Base-by-base conservation (phyloP, 306 rosid genomes). In the Carpinus viminea region DNA sequence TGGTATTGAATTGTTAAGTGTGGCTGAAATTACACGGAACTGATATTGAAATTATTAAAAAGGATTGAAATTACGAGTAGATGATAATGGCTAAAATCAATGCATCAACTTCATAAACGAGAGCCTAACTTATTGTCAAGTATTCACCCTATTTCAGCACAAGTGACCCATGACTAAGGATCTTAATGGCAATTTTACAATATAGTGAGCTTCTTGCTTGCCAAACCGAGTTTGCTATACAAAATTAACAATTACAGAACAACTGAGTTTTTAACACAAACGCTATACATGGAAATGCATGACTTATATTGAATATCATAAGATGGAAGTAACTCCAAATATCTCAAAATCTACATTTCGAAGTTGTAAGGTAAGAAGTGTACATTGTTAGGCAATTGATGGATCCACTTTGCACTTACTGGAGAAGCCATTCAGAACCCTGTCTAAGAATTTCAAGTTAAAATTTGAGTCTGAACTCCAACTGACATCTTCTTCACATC, bases 401-500 rank as follows among this genome's bases (percentile, higher is more conserved):
- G n/a, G 12, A 15, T 0, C 12, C 21, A 15, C 13, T 64, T 36
- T 28, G 1, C n/a, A 55, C 61, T 55, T 55, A 55, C 15, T 0
- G 7, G 51, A 18, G 21, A n/a, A 17, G 6, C 31, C 12, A 11
- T 18, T 41, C 10, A 31, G 47, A 36, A 15, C 8, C 20, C 17
- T 18, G 28, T 45, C 7, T 18, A 0, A 41, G n/a, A 68, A 68
- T 9, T 5, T 41, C 51, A 41, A 18, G 47, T 41, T 10, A 28
- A 70, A 64, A 24, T 3, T 18, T 72, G 50, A 53, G 69, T 66
- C n/a, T 50, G 28, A 61, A 47, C 26, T 45, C 8, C 70, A 28
- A 16, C 31, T 13, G 17, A 71, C 24, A 34, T 45, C 56, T 57
- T 90, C 86, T 57, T 90, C 86, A 96, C 96, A 88, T 73, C 55